Percentiles rank a stretch among this genome's conserved stretches.
phyloP scores from a whole-genome alignment of 257 asterid species.

The Solanum piurae region DNA sequence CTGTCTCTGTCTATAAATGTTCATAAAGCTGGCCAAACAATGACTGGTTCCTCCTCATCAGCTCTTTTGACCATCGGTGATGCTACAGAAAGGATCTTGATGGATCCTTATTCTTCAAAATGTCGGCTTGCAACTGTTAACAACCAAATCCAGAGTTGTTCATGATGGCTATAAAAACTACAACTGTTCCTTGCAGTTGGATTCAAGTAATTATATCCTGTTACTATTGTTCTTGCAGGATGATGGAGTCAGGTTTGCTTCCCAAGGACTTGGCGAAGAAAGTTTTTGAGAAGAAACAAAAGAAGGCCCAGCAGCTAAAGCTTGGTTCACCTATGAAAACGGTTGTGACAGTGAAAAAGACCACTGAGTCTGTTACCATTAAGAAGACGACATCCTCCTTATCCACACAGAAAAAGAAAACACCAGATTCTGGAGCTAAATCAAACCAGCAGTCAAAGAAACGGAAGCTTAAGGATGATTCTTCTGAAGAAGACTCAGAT shows the following conservation, averaged over 20 bases:
- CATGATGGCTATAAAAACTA: neutral
- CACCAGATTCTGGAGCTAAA: slow-evolving; percentile 23
- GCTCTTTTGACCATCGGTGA: neutral
- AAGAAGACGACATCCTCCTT: slow-evolving; percentile 26
- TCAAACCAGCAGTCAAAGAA: slow-evolving; percentile 33
- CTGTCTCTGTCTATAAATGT: neutral
- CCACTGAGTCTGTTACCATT: slow-evolving; percentile 11
- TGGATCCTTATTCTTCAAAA: neutral
- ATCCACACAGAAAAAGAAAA: slow-evolving; percentile 37
- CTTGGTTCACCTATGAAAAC: slow-evolving; percentile 59
- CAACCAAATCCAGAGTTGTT: neutral
- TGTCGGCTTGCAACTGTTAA: neutral
- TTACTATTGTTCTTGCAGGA: slow-evolving; percentile 27
- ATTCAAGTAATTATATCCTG: neutral
- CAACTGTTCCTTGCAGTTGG: neutral
- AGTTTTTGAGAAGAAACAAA: slow-evolving; percentile 59
- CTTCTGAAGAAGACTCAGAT: slow-evolving; percentile 38
- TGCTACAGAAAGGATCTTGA: neutral
- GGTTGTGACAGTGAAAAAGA: slow-evolving; percentile 45
- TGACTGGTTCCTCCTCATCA: neutral
- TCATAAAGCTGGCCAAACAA: neutral
- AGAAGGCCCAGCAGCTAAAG: slow-evolving; percentile 42
- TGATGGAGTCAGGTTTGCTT: slow-evolving; percentile 96
- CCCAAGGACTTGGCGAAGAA: slow-evolving; percentile 60
- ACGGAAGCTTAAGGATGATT: slow-evolving; percentile 28